Conservation (phyloP, 1,284 basidiomycete genomes). For the Rhodotorula sp. region DNA sequence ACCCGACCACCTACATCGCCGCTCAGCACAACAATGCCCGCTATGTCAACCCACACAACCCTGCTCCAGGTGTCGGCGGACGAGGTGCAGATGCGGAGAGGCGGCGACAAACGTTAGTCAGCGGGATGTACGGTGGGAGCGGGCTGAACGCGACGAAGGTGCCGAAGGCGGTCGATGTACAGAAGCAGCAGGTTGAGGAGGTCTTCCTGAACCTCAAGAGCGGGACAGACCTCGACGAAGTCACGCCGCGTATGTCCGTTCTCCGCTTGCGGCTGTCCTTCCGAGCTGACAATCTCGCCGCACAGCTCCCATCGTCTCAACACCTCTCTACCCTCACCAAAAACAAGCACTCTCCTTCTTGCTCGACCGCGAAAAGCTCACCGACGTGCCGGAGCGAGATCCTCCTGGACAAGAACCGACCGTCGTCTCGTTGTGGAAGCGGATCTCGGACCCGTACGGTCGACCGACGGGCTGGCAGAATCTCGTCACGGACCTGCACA, state of each 20-base stretch:
- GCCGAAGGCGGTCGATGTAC: slow-evolving; percentile 78
- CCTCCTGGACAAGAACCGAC: slow-evolving; percentile 53
- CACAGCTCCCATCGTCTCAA: slow-evolving; percentile 74
- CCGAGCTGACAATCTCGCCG: not conserved
- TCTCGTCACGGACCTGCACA: slow-evolving; percentile 76
- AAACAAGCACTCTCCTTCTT: slow-evolving; percentile 96
- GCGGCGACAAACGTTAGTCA: slow-evolving; percentile 18
- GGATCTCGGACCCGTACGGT: slow-evolving; percentile 58
- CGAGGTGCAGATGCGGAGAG: slow-evolving; percentile 36
- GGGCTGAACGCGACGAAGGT: not conserved
- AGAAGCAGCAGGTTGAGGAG: slow-evolving; percentile 88
- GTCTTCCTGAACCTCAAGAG: slow-evolving; percentile 83
- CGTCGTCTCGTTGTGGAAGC: slow-evolving; percentile 74
- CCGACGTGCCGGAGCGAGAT: slow-evolving; percentile 38
- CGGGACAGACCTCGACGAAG: slow-evolving; percentile 81
- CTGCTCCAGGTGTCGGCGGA: slow-evolving; percentile 65
- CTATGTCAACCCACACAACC: slow-evolving; percentile 86
- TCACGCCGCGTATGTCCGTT: slow-evolving; percentile 68
- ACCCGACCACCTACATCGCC: slow-evolving; percentile 63
- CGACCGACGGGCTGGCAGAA: slow-evolving; percentile 68
- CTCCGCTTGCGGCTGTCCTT: too few relatives aligned
- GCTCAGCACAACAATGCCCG: slow-evolving; percentile 62
- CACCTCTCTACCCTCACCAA: slow-evolving; percentile 93
- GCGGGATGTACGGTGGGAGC: slow-evolving; percentile 7
- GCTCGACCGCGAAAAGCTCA: slow-evolving; percentile 72